Conservation (phyloP, 2,329 filamentous ascomycete species). For the Nemania sp. region DNA sequence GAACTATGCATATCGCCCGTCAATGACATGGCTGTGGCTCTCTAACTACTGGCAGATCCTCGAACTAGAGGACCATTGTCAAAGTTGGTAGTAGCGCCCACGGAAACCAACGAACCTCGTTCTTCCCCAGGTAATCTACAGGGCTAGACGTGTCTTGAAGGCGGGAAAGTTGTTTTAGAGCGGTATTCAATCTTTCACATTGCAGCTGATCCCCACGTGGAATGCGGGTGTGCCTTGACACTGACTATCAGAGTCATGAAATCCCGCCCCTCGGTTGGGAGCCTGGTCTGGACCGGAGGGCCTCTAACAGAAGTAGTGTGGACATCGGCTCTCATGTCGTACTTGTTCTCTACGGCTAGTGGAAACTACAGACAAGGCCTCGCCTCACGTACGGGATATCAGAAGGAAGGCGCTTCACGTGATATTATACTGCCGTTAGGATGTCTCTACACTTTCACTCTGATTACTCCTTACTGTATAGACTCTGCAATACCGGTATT, state of each 20-base stretch:
- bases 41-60: neutral
- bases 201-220: conserved; percentile 1
- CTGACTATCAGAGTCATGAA: conserved; percentile 13
- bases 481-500: neutral
- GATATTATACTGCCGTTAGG: neutral
- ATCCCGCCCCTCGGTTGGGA: neutral
- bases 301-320: neutral
- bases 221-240: conserved; percentile 11
- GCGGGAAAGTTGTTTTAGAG: conserved; percentile 7
- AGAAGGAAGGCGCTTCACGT: neutral
- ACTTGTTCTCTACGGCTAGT: too few relatives aligned
- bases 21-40: neutral
- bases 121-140: conserved; percentile 9
- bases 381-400: too few relatives aligned
- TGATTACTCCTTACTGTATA: too few relatives aligned
- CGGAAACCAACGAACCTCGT: neutral
- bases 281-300: neutral
- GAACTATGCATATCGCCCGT: neutral
- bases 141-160: neutral
- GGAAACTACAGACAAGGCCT: too few relatives aligned
- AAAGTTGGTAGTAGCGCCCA: neutral
- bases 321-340: neutral
- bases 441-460: too few relatives aligned
- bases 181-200: neutral
- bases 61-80: neutral